Base-by-base conservation (phyloP, 768 basidiomycete genomes). In the Filobasidium floriforme region DNA sequence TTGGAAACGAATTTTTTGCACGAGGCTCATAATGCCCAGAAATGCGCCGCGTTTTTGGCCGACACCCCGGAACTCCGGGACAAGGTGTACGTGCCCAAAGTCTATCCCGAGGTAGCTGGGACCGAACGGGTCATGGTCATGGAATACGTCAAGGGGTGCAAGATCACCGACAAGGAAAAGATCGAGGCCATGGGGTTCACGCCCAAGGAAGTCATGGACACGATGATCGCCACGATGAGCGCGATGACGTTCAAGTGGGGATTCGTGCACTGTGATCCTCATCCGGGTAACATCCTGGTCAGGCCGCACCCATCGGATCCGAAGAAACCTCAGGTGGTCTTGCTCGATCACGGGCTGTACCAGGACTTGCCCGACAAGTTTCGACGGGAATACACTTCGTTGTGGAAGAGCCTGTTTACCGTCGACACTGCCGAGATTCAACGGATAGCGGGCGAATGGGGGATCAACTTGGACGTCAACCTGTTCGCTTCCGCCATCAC, bases 321-420 rank as follows among this genome's bases (percentile, higher is more conserved):
- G 18, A 73, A 73, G 0, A 73, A 78, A 54, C 80, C 81, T 7
- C 80, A 82, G 61, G 72, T 82, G 68, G 88, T 96, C 40, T 81
- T 96, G 14, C 85, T 97, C 71, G 93, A 97, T 75, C 93, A 97
- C 75, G 93, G 93, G 0, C 80, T 97, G 12, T 96, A 94, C 74
- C 89, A 93, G 44, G 81, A 81, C 9, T 83, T 92, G 3, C 77
- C 84, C 18, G 83, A 87, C 19, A 75, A 81, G 1, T 91, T 96
- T 76, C 83, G 85, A 68, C 79, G 82, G 40, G 85, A 93, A 64
- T 94, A 92, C 81, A 87, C 88, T 19, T 79, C 81, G 4, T 80
- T 94, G 5, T 92, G 91, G 91, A 66, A 78, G 32, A 77, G 76
- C 4, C 67, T 81, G 19, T 80, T 80, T 62, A 77, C 78, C 0